These are phyloP conservation scores for Brassica carinata DNA, from an alignment of 345 rosid species.

Conservation along the genomic window DNA sequence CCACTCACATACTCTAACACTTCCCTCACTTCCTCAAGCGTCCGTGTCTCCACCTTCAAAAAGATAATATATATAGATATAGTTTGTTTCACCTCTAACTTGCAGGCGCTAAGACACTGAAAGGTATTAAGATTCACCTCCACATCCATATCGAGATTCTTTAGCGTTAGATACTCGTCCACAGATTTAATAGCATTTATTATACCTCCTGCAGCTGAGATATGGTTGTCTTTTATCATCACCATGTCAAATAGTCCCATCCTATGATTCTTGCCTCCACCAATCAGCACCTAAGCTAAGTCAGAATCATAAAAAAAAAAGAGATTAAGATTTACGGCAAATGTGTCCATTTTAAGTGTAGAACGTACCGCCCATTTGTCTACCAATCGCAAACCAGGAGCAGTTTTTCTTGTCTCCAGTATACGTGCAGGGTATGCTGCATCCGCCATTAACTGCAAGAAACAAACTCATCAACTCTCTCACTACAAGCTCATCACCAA, in stretches of 20 bases:
- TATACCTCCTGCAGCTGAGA: conserved; percentile 90
- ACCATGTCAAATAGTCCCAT: conserved; percentile 99
- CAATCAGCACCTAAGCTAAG: conserved; percentile 74
- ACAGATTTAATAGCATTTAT: conserved; percentile 72
- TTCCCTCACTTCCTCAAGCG: conserved; percentile 81
- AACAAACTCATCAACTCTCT: conserved; percentile 29
- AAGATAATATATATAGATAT: background rate
- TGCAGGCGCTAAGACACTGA: background rate
- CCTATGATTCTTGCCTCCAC: conserved; percentile 92
- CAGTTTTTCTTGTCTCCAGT: conserved; percentile 93
- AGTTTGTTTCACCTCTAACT: background rate
- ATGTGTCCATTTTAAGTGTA: background rate
- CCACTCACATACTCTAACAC: conserved; percentile 63
- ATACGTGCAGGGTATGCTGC: conserved; percentile 86
- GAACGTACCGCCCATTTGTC: conserved; percentile 91
- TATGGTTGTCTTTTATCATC: conserved; percentile 95
- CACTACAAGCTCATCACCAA: background rate
- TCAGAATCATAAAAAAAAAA: conserved; percentile 20
- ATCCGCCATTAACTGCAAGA: conserved; percentile 85
- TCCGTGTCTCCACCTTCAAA: conserved; percentile 83
- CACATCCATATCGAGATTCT: conserved; percentile 82
- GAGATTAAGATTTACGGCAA: background rate
- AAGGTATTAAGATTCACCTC: conserved; percentile 59
- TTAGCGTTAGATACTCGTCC: conserved; percentile 64
- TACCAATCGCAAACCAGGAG: conserved; percentile 86